Base-by-base conservation (phyloP, 495 filamentous ascomycete species). In the Bacidia gigantensis region DNA sequence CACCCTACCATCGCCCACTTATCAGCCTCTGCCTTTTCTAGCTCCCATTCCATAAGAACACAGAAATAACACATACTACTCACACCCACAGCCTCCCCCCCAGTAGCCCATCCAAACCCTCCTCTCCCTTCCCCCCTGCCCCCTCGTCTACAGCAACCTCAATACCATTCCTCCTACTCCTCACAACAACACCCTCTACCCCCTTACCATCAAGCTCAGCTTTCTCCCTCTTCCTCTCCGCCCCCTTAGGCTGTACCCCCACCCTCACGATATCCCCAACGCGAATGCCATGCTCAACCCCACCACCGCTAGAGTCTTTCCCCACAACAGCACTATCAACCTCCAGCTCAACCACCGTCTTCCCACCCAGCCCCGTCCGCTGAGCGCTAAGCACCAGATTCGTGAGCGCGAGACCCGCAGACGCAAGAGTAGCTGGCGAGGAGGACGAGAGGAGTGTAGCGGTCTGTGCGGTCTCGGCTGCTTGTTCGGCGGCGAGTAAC, bases 361-460 rank as follows among this genome's bases (percentile, higher is more conserved):
- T 83, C 0, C 92, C 93, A 20, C 90, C 93, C 9, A 95, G 68
- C 0, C 92, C 93, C 0, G 92, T 97, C n/a, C 89, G 83, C 64
- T 86, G 86, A 46, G 83, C 79, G n/a, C 73, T 65, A 11, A 94
- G 67, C 18, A 75, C 59, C 2, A 98, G 74, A 56, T 93, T 95
- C 0, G 83, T 83, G 26, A 97, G 69, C 1, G 93, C 92, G 57
- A 95, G 76, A 38, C 92, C 92, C 2, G 89, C 87, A 48, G 86
- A 82, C 64, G 89, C 79, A 21, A 98, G 80, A 0, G 80, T 73
- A 0, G 77, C 67, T 14, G 92, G 86, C 14, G 86, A 81, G 47
- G 82, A 74, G 21, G 74, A 73, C 24, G 80, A 77, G 49, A 89
- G 73, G 47, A 95, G 81, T 12, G 76, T 65, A 48, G 83, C 70